phyloP scores from a whole-genome alignment of 768 basidiomycete genomes.

The Ephemerocybe angulata region DNA sequence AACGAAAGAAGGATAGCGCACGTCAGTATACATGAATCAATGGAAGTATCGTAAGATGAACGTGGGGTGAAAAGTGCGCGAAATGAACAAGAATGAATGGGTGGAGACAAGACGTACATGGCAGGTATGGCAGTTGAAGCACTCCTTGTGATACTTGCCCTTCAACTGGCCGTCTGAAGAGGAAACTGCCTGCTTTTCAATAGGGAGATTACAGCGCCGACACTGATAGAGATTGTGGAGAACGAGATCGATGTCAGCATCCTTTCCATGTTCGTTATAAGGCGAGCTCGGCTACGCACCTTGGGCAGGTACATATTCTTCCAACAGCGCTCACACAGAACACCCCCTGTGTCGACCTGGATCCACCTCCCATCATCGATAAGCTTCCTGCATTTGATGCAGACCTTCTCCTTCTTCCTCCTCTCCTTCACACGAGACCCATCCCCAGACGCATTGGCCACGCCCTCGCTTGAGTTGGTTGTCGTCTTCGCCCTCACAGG shows the following conservation, averaged over 20 bases:
- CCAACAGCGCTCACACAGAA: slow-evolving; percentile 90
- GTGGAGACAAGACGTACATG: slow-evolving; percentile 46
- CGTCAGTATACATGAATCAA: neutral
- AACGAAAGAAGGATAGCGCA: slow-evolving; percentile 1
- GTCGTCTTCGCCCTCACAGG: slow-evolving; percentile 54
- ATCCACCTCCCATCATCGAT: slow-evolving; percentile 86
- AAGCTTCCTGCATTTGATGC: slow-evolving; percentile 62
- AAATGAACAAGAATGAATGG: slow-evolving; percentile 4
- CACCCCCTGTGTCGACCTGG: slow-evolving; percentile 65
- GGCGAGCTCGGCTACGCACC: slow-evolving; percentile 38
- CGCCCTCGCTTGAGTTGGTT: slow-evolving; percentile 11
- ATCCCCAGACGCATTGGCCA: slow-evolving; percentile 2
- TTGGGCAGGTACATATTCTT: slow-evolving; percentile 95
- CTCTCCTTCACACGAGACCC: slow-evolving; percentile 24
- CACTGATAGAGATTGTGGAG: slow-evolving; percentile 47
- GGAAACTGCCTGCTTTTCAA: slow-evolving; percentile 89
- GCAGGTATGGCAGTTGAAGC: slow-evolving; percentile 86
- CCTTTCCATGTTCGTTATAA: neutral
- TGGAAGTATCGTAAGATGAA: too few relatives aligned
- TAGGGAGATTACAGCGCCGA: slow-evolving; percentile 79
- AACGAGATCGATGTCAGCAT: neutral
- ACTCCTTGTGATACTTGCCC: slow-evolving; percentile 90
- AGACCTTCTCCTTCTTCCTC: slow-evolving; percentile 41
- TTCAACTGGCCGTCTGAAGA: slow-evolving; percentile 91
- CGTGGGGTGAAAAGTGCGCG: neutral